These are phyloP conservation scores for Solanum paucissectum DNA, from an alignment of 257 asterid genomes.

Conservation along the genomic window DNA sequence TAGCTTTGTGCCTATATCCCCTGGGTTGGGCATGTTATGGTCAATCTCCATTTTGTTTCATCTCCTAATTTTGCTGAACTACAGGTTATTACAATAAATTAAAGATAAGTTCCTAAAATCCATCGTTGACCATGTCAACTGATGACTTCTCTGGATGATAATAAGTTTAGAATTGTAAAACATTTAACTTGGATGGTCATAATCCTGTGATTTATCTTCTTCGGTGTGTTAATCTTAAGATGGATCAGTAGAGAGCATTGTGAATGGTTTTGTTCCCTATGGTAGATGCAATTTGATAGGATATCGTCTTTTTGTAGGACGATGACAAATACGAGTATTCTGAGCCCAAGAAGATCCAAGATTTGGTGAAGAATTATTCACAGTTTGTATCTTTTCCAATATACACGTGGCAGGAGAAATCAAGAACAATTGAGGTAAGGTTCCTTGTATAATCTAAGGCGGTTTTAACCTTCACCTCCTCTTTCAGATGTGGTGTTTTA, in stretches of 20 bases:
- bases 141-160: not conserved
- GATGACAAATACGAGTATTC: conserved; percentile 90
- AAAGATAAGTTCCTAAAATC: not conserved
- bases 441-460: not conserved
- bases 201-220: not conserved
- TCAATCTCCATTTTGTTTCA: not conserved
- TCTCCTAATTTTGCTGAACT: not conserved
- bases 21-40: not conserved
- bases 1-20: not conserved
- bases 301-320: conserved; percentile 36
- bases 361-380: conserved; percentile 90
- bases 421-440: conserved; percentile 80
- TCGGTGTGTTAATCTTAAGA: not conserved
- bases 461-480: not conserved
- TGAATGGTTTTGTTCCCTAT: not conserved
- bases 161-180: not conserved
- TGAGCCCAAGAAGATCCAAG: conserved; percentile 75
- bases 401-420: conserved; percentile 89
- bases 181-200: not conserved
- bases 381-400: conserved; percentile 94
- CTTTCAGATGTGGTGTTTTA: not conserved
- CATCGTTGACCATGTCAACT: not conserved
- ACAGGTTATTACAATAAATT: not conserved
- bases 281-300: not conserved
- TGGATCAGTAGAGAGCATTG: not conserved